A percentile compares a stretch with the other conserved stretches of the same genome.
phyloP scores from a whole-genome alignment of 208 protist species.

The Leishmania tropica region DNA sequence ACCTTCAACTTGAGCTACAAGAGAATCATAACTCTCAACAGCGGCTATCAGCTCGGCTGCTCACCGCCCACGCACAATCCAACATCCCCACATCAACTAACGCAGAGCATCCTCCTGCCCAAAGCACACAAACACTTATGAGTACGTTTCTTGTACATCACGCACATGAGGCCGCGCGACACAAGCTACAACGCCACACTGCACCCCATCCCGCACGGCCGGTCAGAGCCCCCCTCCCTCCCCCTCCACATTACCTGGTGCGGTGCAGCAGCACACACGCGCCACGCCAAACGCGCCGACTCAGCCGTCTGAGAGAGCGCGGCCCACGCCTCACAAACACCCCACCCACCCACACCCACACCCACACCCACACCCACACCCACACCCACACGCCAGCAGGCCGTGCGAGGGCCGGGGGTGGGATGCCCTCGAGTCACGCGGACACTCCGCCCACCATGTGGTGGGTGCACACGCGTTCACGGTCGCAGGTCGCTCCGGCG shows the following conservation, averaged over 20 bases:
- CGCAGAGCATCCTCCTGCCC: background rate
- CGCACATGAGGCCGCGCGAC: background rate
- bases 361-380: background rate
- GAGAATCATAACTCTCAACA: background rate
- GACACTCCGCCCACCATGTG: background rate
- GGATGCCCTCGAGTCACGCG: background rate
- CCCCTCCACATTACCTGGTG: background rate
- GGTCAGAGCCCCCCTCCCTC: too few relatives aligned
- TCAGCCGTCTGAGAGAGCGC: background rate
- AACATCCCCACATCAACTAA: background rate
- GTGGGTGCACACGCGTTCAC: background rate
- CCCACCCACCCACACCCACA: background rate
- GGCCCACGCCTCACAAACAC: background rate
- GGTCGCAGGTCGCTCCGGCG: background rate
- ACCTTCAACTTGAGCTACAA: background rate
- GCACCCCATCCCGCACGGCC: too few relatives aligned
- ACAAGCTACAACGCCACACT: background rate
- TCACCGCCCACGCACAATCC: background rate
- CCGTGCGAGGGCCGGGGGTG: background rate
- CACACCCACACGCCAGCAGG: background rate
- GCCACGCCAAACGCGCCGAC: background rate
- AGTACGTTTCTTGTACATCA: background rate
- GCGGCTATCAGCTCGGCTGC: background rate
- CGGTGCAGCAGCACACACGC: background rate
- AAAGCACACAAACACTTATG: too few relatives aligned